These are phyloP conservation scores for Ophiobolus disseminans DNA, from an alignment of 2,329 filamentous ascomycete genomes.

Conservation along the genomic window DNA sequence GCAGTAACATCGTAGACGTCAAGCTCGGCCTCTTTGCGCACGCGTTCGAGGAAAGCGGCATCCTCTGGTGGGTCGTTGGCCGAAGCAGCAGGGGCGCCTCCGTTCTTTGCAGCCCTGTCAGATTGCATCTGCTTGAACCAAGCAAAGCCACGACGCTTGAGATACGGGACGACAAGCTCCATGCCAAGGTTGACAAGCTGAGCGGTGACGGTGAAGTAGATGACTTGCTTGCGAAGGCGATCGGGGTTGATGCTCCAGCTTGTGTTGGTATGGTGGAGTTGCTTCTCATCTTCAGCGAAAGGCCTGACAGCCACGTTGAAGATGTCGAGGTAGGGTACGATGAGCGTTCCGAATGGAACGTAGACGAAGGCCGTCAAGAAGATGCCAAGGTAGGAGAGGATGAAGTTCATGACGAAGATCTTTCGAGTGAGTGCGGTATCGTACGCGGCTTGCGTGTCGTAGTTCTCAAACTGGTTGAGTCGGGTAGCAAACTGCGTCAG, in stretches of 20 bases:
- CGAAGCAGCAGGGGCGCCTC: slow-evolving; percentile 57
- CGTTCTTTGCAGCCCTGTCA: slow-evolving; percentile 63
- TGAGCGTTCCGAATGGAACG: slow-evolving; percentile 83
- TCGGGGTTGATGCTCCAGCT: slow-evolving; percentile 83
- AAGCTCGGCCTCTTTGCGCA: slow-evolving; percentile 82
- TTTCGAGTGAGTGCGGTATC: slow-evolving; percentile 87
- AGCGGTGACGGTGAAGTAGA: slow-evolving; percentile 94
- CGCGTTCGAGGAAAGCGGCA: slow-evolving; percentile 77
- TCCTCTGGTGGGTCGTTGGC: slow-evolving; percentile 77
- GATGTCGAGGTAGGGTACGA: slow-evolving; percentile 85
- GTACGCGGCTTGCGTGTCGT: slow-evolving; percentile 84
- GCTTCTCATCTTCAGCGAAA: slow-evolving; percentile 77
- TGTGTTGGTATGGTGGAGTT: slow-evolving; percentile 62
- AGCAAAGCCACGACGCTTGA: slow-evolving; percentile 78
- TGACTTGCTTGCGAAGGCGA: slow-evolving; percentile 86
- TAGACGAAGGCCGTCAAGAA: slow-evolving; percentile 94
- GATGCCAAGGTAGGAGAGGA: slow-evolving; percentile 87
- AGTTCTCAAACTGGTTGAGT: slow-evolving; percentile 87
- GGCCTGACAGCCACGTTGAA: slow-evolving; percentile 77
- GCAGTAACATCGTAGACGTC: slow-evolving; percentile 86
- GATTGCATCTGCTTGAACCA: slow-evolving; percentile 80
- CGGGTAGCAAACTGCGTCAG: slow-evolving; percentile 78
- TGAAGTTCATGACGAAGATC: slow-evolving; percentile 95
- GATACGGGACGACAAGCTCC: slow-evolving; percentile 83
- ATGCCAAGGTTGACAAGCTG: slow-evolving; percentile 87